Conservation (phyloP, 495 filamentous ascomycete species). For the Tuber melanosporum region DNA sequence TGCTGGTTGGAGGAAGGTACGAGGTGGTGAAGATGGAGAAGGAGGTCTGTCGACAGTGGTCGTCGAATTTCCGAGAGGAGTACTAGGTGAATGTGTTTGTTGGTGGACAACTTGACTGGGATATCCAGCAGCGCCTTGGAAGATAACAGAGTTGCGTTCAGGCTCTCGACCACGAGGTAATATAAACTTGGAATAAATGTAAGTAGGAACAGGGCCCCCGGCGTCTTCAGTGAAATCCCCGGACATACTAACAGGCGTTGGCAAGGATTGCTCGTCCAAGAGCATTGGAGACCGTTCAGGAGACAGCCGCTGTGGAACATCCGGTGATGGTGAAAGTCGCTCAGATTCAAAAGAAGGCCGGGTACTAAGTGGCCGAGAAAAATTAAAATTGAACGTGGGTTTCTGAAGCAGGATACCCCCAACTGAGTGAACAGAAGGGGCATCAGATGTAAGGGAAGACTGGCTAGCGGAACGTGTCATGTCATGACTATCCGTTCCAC, state of each 20-base stretch:
- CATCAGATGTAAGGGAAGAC: constrained; percentile 41
- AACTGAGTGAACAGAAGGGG: constrained; percentile 45
- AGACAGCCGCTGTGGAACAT: constrained; percentile 48
- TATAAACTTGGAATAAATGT: constrained; percentile 75
- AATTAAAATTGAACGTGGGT: constrained; percentile 91
- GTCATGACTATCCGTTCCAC: constrained; percentile 72
- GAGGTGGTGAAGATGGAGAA: constrained; percentile 49
- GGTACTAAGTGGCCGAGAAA: constrained; percentile 81
- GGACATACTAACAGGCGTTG: constrained; percentile 59
- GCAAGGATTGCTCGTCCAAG: constrained; percentile 54
- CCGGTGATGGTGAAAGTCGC: constrained; percentile 22
- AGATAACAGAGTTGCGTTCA: constrained; percentile 61
- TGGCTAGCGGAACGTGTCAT: constrained; percentile 54
- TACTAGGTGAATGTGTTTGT: constrained; percentile 4
- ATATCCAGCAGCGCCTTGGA: constrained; percentile 46
- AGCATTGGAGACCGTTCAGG: constrained; percentile 59
- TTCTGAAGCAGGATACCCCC: constrained; percentile 58
- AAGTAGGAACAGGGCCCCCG: constrained; percentile 56
- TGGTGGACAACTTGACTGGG: not conserved
- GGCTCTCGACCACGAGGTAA: constrained; percentile 74
- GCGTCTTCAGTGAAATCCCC: constrained; percentile 54
- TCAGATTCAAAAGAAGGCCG: constrained; percentile 57
- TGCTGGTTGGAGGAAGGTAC: constrained; percentile 37
- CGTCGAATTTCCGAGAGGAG: constrained; percentile 52
- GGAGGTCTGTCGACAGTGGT: constrained; percentile 58